Evolutionary conservation across 2,329 filamentous ascomycete species (phyloP).

Genomic region (Xylaria sp.): DNA sequence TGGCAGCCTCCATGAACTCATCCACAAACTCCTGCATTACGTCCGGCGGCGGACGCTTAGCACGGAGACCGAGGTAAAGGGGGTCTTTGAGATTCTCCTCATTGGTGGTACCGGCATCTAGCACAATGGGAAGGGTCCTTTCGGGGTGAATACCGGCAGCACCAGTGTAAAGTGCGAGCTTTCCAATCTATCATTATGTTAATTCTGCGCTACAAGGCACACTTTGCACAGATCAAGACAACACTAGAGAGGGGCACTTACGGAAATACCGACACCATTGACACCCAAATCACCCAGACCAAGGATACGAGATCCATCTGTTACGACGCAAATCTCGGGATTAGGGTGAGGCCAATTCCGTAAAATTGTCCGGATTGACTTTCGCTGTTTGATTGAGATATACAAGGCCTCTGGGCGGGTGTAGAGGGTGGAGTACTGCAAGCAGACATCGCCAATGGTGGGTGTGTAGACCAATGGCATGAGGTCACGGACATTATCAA

Average conservation of each 20-base stretch:
- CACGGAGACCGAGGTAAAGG: conserved; percentile 88
- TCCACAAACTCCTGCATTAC: conserved; percentile 93
- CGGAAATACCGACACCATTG: conserved; percentile 97
- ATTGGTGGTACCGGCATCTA: conserved; percentile 71
- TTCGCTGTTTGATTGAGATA: conserved; percentile 92
- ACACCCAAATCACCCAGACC: conserved; percentile 94
- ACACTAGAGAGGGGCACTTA: conserved; percentile 49
- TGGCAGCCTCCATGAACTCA: conserved; percentile 92
- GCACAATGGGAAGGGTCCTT: conserved; percentile 76
- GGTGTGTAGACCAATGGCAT: conserved; percentile 88
- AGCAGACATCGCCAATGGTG: conserved; percentile 93
- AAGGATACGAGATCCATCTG: conserved; percentile 90
- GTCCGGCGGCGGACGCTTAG: conserved; percentile 76
- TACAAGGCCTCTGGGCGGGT: conserved; percentile 95
- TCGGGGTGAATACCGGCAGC: conserved; percentile 92
- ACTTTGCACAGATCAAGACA: conserved; percentile 1
- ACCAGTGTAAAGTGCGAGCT: conserved; percentile 91
- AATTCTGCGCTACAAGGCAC: background rate
- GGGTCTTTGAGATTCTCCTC: conserved; percentile 70
- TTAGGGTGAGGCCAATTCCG: conserved; percentile 89
- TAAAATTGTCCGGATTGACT: conserved; percentile 86
- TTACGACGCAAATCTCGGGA: conserved; percentile 95
- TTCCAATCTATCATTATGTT: conserved; percentile 70
- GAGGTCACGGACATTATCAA: conserved; percentile 76
- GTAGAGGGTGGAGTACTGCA: conserved; percentile 95